Percentiles rank a stretch among this genome's conserved stretches.
Conservation (phyloP, 345 rosid genomes). For the Syzygium aqueum region DNA sequence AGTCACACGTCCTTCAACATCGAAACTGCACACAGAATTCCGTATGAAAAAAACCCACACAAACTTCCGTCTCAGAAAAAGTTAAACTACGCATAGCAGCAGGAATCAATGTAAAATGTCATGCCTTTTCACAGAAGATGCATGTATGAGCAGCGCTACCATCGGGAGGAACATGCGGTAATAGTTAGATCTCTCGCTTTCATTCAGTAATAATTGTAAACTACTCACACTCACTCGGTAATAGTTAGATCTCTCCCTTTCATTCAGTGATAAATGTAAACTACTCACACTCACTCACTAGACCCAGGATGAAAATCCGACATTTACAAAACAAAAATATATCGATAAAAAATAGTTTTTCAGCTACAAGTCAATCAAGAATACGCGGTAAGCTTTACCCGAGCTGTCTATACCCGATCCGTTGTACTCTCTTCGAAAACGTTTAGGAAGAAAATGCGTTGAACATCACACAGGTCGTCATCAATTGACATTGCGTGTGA, state of each 20-base stretch:
- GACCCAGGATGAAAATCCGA: neutral
- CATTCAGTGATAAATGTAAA: neutral
- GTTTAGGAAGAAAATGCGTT: neutral
- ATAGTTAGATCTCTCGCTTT: neutral
- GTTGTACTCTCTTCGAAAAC: accelerated
- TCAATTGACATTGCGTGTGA: neutral
- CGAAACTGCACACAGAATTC: slow-evolving; percentile 40
- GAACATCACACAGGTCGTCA: neutral
- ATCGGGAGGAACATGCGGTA: neutral
- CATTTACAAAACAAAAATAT: neutral
- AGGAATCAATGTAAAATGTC: neutral
- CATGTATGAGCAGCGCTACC: neutral
- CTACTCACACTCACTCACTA: neutral
- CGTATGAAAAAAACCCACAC: neutral
- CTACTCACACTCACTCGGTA: neutral
- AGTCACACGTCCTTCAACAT: slow-evolving; percentile 65
- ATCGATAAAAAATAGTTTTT: neutral
- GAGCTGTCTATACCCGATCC: neutral
- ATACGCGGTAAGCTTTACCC: neutral
- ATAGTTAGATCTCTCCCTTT: neutral
- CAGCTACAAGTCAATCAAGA: neutral
- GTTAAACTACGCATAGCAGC: neutral
- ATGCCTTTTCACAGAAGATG: neutral
- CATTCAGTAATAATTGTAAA: neutral
- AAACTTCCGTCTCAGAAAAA: neutral